Evolutionary conservation across 2,329 filamentous ascomycete genomes (phyloP).

Genomic region (Calonectria honghensis): DNA sequence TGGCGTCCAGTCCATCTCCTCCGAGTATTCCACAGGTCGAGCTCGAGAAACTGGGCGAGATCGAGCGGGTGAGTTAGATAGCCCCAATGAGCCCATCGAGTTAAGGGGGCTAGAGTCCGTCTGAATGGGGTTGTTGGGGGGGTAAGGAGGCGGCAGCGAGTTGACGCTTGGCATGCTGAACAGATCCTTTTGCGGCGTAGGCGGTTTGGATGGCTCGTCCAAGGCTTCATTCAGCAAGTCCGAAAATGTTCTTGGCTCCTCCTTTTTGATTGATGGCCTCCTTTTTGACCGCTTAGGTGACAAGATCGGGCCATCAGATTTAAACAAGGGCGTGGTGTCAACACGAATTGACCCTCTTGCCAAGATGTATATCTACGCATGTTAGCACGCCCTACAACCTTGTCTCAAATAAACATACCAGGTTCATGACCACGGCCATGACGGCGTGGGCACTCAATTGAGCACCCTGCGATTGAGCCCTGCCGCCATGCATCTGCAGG

Average conservation of each 20-base stretch:
- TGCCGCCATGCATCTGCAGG: slow-evolving; percentile 62
- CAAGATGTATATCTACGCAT: slow-evolving; percentile 65
- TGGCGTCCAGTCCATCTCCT: slow-evolving; percentile 86
- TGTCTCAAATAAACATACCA: slow-evolving; percentile 66
- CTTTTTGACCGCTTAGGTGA: slow-evolving; percentile 53
- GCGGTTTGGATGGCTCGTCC: slow-evolving; percentile 49
- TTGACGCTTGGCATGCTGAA: slow-evolving; percentile 44
- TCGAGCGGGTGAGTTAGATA: slow-evolving; percentile 46
- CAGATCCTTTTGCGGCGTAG: slow-evolving; percentile 38
- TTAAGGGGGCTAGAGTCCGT: slow-evolving; percentile 33
- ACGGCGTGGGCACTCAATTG: slow-evolving; percentile 73
- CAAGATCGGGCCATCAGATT: slow-evolving; percentile 48
- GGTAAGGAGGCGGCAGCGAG: slow-evolving; percentile 45
- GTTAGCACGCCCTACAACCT: slow-evolving; percentile 47
- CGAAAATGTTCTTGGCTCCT: slow-evolving; percentile 65
- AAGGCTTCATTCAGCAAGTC: slow-evolving; percentile 62
- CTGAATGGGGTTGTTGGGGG: slow-evolving; percentile 43
- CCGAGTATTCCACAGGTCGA: slow-evolving; percentile 62
- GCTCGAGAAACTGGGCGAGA: slow-evolving; percentile 14
- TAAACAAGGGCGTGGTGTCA: slow-evolving; percentile 75
- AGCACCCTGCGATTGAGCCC: slow-evolving; percentile 62
- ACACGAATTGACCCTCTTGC: slow-evolving; percentile 69
- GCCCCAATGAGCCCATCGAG: slow-evolving; percentile 43
- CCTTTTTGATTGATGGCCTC: slow-evolving; percentile 45
- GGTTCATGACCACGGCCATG: slow-evolving; percentile 70